These are phyloP conservation scores for Aspergillus ustus DNA, from an alignment of 2,329 filamentous ascomycete species.

Conservation along the genomic window DNA sequence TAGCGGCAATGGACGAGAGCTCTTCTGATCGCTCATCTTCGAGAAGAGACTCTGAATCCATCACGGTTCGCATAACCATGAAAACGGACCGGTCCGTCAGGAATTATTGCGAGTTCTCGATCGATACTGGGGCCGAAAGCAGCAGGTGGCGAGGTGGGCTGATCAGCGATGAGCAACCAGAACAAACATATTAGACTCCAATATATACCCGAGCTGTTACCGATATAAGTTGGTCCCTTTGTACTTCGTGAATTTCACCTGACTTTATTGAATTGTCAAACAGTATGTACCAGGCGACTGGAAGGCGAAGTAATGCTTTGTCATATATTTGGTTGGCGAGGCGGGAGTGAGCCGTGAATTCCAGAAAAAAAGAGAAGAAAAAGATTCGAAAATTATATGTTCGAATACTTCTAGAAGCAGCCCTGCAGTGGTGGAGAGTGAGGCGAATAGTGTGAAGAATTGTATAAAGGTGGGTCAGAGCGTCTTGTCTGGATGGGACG, in stretches of 20 bases:
- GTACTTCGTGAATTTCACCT: neutral
- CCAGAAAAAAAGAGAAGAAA: neutral
- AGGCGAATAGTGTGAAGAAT: conserved; percentile 10
- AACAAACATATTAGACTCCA: conserved; percentile 14
- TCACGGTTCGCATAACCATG: conserved; percentile 33
- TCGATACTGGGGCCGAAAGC: conserved; percentile 2
- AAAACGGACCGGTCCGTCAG: neutral
- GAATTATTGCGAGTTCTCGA: neutral
- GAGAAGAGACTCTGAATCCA: conserved; percentile 35
- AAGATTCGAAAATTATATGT: neutral
- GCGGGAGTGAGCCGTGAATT: neutral
- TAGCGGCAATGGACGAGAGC: conserved; percentile 63
- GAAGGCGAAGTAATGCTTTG: neutral
- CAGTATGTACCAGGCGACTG: neutral
- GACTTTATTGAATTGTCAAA: neutral
- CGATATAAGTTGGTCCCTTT: conserved; percentile 13
- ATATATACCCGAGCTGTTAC: conserved; percentile 8
- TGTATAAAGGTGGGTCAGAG: conserved; percentile 15
- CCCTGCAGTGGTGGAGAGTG: conserved; percentile 11
- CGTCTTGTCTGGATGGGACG: conserved; percentile 3
- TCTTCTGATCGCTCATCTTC: conserved; percentile 66
- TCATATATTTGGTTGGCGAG: neutral
- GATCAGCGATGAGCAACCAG: conserved; percentile 14
- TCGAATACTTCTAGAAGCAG: conserved; percentile 12
- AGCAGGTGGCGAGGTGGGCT: conserved; percentile 21